Evolutionary conservation across 306 rosid species (phyloP).

Genomic region (Cucurbita moschata): DNA sequence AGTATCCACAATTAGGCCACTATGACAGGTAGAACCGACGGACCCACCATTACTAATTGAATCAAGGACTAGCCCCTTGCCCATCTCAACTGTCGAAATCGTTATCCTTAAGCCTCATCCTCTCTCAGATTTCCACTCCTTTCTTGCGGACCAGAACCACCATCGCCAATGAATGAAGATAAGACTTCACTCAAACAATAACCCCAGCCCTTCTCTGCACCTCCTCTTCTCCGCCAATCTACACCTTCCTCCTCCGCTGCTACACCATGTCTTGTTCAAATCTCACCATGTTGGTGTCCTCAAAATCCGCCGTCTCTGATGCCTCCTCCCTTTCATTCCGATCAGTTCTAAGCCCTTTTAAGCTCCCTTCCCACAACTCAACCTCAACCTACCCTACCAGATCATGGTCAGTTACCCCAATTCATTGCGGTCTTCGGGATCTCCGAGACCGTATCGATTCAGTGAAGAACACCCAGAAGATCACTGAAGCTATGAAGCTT

Average conservation of each 20-base stretch:
- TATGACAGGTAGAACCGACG: neutral
- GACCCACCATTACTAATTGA: neutral
- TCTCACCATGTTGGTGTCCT: slow-evolving; percentile 12
- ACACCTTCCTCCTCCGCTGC: neutral
- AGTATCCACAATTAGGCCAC: neutral
- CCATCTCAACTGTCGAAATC: slow-evolving; percentile 3
- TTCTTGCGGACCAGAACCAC: neutral
- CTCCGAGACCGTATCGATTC: slow-evolving; percentile 59
- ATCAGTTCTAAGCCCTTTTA: slow-evolving; percentile 47
- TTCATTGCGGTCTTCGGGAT: slow-evolving; percentile 64
- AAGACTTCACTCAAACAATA: neutral
- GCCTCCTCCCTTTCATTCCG: slow-evolving; percentile 57
- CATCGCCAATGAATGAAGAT: slow-evolving; percentile 4
- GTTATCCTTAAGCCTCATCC: slow-evolving; percentile 8
- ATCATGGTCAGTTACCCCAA: slow-evolving; percentile 18
- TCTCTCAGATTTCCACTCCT: neutral
- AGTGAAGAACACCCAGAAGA: slow-evolving; percentile 78
- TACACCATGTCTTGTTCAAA: slow-evolving; percentile 7
- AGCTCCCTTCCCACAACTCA: slow-evolving; percentile 35
- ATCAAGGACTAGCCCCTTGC: neutral
- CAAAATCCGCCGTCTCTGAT: slow-evolving; percentile 58
- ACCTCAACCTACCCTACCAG: slow-evolving; percentile 16
- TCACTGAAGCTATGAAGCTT: slow-evolving; percentile 92
- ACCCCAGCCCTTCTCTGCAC: neutral
- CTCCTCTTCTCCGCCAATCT: neutral